Evolutionary conservation across 257 asterid genomes (phyloP).

Genomic region (Jacaranda mimosifolia): DNA sequence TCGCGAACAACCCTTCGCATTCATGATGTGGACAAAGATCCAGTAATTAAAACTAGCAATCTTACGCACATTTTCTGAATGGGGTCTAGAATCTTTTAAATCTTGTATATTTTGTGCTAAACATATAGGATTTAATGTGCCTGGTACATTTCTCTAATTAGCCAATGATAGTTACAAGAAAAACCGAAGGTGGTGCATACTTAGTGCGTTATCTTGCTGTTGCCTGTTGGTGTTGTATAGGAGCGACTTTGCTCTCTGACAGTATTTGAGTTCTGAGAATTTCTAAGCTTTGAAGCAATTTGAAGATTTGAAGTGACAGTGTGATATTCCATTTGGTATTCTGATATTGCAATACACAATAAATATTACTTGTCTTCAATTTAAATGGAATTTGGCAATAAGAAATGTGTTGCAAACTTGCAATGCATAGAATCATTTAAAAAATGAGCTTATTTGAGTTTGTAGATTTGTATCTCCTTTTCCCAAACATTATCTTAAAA

Average conservation of each 20-base stretch:
- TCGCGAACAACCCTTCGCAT: too few relatives aligned
- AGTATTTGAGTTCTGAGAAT: not conserved
- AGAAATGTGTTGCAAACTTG: not conserved
- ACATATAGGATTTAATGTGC: not conserved
- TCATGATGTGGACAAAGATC: not conserved
- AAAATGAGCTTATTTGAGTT: not conserved
- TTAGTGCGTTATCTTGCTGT: not conserved
- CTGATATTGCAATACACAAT: not conserved
- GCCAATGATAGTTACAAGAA: constrained; percentile 25
- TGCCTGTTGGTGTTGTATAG: not conserved
- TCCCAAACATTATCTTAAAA: not conserved
- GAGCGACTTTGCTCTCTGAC: not conserved
- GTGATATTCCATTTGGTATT: not conserved
- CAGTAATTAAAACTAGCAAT: constrained; percentile 7
- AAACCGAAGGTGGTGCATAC: not conserved
- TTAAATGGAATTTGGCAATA: constrained; percentile 6
- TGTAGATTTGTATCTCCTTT: not conserved
- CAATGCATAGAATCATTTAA: not conserved
- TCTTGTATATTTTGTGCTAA: not conserved
- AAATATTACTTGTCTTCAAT: not conserved
- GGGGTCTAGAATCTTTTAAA: not conserved
- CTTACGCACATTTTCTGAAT: not conserved
- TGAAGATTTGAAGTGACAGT: not conserved
- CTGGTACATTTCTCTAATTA: not conserved
- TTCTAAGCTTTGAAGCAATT: not conserved